phyloP scores from a whole-genome alignment of 164 flowering plant species.

The Vitis amurensis region DNA sequence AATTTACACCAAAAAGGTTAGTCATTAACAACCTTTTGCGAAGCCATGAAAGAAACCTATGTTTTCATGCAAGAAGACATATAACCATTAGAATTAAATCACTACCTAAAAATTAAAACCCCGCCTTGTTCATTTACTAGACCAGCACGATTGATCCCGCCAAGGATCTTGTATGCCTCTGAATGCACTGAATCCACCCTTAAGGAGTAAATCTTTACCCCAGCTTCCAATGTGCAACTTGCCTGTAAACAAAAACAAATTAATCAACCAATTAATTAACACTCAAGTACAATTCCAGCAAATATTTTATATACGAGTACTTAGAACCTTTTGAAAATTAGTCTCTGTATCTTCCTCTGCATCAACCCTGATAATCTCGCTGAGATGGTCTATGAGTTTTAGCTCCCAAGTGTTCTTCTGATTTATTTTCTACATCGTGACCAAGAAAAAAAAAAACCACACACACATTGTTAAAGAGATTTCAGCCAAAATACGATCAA shows the following conservation, averaged over 20 bases:
- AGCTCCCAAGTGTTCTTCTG: conserved; percentile 98
- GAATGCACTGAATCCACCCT: conserved; percentile 92
- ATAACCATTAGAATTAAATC: no score
- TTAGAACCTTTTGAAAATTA: conserved; percentile 84
- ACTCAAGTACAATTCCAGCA: no score
- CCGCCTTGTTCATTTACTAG: conserved; percentile 72
- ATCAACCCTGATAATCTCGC: conserved; percentile 77
- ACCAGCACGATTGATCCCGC: conserved; percentile 91
- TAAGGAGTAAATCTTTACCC: conserved; percentile 87
- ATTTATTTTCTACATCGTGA: conserved; percentile 71
- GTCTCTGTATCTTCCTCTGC: conserved; percentile 74
- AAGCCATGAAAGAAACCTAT: no score
- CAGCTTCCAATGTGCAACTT: conserved; percentile 96
- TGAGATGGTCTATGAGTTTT: conserved; percentile 79
- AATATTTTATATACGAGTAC: not conserved
- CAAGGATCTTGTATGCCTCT: conserved; percentile 96
- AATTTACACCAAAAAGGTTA: no score
- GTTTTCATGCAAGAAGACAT: no score
- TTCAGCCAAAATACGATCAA: no score
- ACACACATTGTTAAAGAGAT: no score
- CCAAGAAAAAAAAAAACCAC: no score
- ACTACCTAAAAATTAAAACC: not conserved
- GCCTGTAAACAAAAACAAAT: conserved; percentile 47
- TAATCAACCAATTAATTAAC: no score
- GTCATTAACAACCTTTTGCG: no score